phyloP scores from a whole-genome alignment of 371 early-diverging fungal species.

The Entomophthora muscae region DNA sequence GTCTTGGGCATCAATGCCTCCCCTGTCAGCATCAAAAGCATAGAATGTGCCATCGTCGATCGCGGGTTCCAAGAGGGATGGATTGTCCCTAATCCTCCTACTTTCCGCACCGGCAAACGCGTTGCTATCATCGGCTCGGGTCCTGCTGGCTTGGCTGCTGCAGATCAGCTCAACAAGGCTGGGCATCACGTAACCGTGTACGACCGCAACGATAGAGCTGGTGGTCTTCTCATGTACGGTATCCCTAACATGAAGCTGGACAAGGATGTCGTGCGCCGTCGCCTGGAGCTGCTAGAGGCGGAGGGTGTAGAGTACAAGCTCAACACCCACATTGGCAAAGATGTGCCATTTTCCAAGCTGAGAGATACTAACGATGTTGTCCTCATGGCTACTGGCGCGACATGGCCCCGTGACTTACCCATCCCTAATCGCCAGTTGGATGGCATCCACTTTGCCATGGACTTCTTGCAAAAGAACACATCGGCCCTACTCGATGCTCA shows the following conservation, averaged over 20 bases:
- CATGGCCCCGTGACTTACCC: constrained; percentile 88
- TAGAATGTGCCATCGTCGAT: constrained; percentile 94
- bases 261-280: constrained; percentile 80
- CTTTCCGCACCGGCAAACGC: constrained; percentile 55
- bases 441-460: constrained; percentile 96
- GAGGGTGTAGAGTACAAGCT: constrained; percentile 82
- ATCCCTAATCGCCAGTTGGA: constrained; percentile 70
- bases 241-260: constrained; percentile 99
- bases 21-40: constrained; percentile 90
- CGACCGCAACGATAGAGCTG: constrained; percentile 87
- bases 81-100: constrained; percentile 74
- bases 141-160: constrained; percentile 89
- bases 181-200: constrained; percentile 88
- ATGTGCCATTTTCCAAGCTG: constrained; percentile 45
- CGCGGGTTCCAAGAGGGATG: constrained; percentile 88
- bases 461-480: constrained; percentile 79
- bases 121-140: constrained; percentile 89
- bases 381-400: constrained; percentile 84
- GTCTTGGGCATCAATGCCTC: constrained; percentile 77
- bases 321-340: constrained; percentile 70
- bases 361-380: constrained; percentile 55
- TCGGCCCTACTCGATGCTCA: constrained; percentile 64
- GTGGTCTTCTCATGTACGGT: constrained; percentile 93
- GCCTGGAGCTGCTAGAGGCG: constrained; percentile 74
- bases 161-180: constrained; percentile 92